Base-by-base conservation (phyloP, 106 monocot genomes). In the Dendrobium nobile region DNA sequence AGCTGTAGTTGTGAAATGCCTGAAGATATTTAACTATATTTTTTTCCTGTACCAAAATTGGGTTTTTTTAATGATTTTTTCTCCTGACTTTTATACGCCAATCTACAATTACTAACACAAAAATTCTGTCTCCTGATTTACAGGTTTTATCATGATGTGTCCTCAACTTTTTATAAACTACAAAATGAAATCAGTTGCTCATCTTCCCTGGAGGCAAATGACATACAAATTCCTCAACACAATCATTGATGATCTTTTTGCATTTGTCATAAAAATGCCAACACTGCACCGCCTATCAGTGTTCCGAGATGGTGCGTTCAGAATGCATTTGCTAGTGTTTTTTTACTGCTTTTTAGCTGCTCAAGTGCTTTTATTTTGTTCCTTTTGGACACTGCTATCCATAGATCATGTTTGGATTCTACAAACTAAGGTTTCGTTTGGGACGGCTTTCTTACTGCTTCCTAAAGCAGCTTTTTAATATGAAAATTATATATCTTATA, bases 61-160 rank as follows among this genome's bases (percentile, higher is more conserved):
- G 51, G 13, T 51, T 51, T 51, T 51, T 51, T 51, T 51, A 13
- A 13, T 51, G 13, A 51, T 45, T 45, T 45, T 45, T 51, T 51
- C 13, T 51, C 51, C 41, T 43, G 2, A n/a, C 11, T 74, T 44
- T 44, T 17, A 42, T 44, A 42, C n/a, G 40, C 44, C 43, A 44
- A 74, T 4, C 43, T 44, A 20, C 43, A 74, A 41, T 74, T 74
- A 74, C 33, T 74, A 73, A 70, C 33, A 33, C 40, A 40, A 7
- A 11, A 18, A 79, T 45, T 17, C 33, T 47, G 19, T 28, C 67
- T 3, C 73, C 33, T 83, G 45, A 27, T 72, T 41, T 85, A 40
- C 87, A 92, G 98, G 98, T 55, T 98, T 98, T 91, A 98, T 95
- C 47, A 92, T 98, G 94, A 98, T 98, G 98, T 98, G 94, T 84